Conservation (phyloP, 805 yeast genomes). For the Starmerella stigmatis region DNA sequence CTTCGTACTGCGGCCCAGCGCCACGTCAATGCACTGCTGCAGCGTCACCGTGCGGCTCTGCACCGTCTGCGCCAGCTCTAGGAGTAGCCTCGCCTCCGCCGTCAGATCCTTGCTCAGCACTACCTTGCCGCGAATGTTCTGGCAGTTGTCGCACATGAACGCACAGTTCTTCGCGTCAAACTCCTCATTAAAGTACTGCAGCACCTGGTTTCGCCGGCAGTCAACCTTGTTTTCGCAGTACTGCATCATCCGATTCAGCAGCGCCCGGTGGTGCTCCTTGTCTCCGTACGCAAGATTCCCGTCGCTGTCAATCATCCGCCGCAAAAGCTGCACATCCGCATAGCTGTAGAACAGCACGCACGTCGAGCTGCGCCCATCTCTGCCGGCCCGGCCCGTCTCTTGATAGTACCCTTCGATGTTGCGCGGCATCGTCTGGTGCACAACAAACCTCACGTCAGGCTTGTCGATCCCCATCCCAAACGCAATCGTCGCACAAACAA, state of each 20-base stretch:
- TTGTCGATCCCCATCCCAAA: conserved; percentile 99
- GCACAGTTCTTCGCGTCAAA: conserved; percentile 58
- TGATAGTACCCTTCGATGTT: conserved; percentile 94
- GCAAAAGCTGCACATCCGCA: conserved; percentile 67
- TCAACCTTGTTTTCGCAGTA: conserved; percentile 87
- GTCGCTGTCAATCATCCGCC: conserved; percentile 68
- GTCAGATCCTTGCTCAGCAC: conserved; percentile 51
- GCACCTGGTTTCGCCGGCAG: conserved; percentile 79
- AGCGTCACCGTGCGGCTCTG: conserved; percentile 54
- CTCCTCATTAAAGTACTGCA: conserved; percentile 79
- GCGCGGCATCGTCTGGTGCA: conserved; percentile 79
- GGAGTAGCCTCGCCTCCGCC: conserved; percentile 45
- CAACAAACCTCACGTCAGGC: conserved; percentile 85
- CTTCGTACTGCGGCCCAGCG: conserved; percentile 49
- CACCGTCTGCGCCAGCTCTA: conserved; percentile 47
- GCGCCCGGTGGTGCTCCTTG: conserved; percentile 65
- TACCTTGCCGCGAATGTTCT: conserved; percentile 35
- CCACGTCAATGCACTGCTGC: conserved; percentile 71
- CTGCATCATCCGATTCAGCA: conserved; percentile 72
- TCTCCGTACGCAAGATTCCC: conserved; percentile 51
- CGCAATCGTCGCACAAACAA: conserved; percentile 94
- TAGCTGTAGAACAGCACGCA: conserved; percentile 76
- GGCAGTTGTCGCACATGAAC: conserved; percentile 79
- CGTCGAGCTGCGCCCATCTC: conserved; percentile 77
- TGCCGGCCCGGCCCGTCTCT: conserved; percentile 96